phyloP scores from a whole-genome alignment of 2,329 filamentous ascomycete species.

The Davidsoniella eucalypti region DNA sequence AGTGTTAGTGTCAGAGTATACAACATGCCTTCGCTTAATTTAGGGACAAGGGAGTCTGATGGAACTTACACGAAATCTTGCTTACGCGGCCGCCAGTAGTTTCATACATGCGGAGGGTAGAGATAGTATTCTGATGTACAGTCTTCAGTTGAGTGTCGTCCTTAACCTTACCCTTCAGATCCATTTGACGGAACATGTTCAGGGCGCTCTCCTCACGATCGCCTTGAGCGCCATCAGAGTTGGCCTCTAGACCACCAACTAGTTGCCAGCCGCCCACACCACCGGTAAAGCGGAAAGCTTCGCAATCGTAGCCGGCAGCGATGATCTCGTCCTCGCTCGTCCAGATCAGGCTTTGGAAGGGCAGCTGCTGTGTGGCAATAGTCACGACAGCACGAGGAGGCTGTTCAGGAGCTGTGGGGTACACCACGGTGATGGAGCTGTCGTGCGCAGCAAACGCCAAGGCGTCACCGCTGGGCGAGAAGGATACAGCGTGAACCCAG shows the following conservation, averaged over 20 bases:
- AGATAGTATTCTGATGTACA: conserved; percentile 92
- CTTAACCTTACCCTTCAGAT: conserved; percentile 81
- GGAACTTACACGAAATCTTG: conserved; percentile 71
- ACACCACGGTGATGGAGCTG: conserved; percentile 91
- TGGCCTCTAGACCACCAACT: conserved; percentile 62
- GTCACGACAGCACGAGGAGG: conserved; percentile 80
- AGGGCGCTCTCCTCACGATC: conserved; percentile 76
- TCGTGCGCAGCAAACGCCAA: conserved; percentile 90
- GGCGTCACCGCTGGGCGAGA: conserved; percentile 84
- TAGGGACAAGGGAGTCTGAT: conserved; percentile 14
- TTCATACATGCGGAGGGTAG: conserved; percentile 63
- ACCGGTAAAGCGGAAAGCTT: conserved; percentile 80
- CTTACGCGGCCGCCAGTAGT: conserved; percentile 44
- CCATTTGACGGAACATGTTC: conserved; percentile 99
- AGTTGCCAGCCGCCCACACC: conserved; percentile 69
- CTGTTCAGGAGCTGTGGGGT: conserved; percentile 80
- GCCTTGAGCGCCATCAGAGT: conserved; percentile 45
- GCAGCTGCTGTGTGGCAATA: conserved; percentile 75
- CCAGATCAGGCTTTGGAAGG: conserved; percentile 89
- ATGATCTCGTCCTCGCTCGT: conserved; percentile 84
- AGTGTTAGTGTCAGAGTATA: conserved; percentile 10
- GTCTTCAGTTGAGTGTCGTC: conserved; percentile 93
- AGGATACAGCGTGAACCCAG: conserved; percentile 87
- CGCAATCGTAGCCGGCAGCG: conserved; percentile 78
- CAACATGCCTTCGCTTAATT: conserved; percentile 14